Percentiles rank a stretch among this genome's conserved stretches.
Evolutionary conservation across 1,139 yeast species (phyloP).

Genomic region (Yamadazyma mexicana): DNA sequence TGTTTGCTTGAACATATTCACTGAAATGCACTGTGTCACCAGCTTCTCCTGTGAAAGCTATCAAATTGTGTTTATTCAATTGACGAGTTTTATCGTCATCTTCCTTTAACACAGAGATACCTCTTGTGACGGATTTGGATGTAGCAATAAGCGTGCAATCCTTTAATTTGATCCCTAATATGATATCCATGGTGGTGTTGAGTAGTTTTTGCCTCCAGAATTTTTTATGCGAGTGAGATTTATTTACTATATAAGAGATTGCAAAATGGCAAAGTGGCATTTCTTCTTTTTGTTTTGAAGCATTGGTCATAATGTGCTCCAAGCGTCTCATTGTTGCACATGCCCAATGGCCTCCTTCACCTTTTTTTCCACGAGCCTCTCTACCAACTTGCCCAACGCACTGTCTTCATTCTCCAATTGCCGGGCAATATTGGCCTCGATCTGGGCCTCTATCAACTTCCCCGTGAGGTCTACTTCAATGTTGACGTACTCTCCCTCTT

Average conservation of each 20-base stretch:
- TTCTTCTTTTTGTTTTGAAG: no score
- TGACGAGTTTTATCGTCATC: conserved; percentile 85
- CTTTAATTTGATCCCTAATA: conserved; percentile 80
- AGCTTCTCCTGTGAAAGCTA: conserved; percentile 94
- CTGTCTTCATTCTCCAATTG: conserved; percentile 51
- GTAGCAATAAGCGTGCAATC: conserved; percentile 87
- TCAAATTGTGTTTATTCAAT: conserved; percentile 72
- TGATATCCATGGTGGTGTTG: conserved; percentile 66
- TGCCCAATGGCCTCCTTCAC: no score
- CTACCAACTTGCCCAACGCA: conserved; percentile 43
- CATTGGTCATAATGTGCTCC: no score
- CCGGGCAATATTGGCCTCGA: conserved; percentile 52
- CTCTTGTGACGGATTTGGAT: conserved; percentile 91
- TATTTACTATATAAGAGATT: background rate
- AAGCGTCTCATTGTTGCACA: no score
- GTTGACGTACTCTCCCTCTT: conserved; percentile 67
- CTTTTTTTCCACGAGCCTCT: conserved; percentile 52
- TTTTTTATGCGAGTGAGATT: background rate
- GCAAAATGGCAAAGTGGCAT: background rate
- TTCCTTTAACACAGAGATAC: conserved; percentile 83
- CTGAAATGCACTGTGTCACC: conserved; percentile 98
- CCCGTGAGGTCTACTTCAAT: conserved; percentile 95
- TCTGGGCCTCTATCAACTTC: conserved; percentile 85
- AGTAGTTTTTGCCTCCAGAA: conserved; percentile 3
- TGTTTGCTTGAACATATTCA: conserved; percentile 89